Base-by-base conservation (phyloP, 176 grass and related monocot genomes). In the Eragrostis nindensis region DNA sequence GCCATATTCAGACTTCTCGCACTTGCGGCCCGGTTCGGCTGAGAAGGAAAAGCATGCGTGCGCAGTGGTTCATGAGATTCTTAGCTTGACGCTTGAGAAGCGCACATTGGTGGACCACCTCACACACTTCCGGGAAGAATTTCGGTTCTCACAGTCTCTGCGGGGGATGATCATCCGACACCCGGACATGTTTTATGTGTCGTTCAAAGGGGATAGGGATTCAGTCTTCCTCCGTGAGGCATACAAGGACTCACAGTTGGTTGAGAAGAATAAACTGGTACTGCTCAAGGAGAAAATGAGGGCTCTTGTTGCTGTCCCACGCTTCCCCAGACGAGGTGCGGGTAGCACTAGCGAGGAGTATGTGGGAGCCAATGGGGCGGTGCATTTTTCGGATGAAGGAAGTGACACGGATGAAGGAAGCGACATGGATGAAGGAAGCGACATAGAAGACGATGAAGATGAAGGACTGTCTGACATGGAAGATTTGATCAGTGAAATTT, bases 281-380 rank as follows among this genome's bases (percentile, higher is more conserved):
- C 30, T 99, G 63, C 80, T 99, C 13, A 95, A 99, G 96, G 96
- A 99, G 82, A 99, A 99, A 87, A 84, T 99, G 92, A 85, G 96
- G 74, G 88, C 90, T 62, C 86, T 99, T 40, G 90, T 99, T 17
- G 81, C 62, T 2, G 75, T 95, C 22, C 86, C 90, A 11, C 88
- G 92, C 44, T 93, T 95, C 57, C 75, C 76, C 6, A 68, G 84
- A 66, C 82, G 86, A 15, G 71, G 38, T 17, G 24, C 13, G 0
- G 73, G 43, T 25, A 74, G 38, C 57, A 67, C 54, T 56, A 57
- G 74, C 24, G 81, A 76, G 48, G 84, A 80, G 42, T 53, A 49
- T 42, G 79, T 73, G 48, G 87, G 43, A 62, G 39, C 7, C 45
- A 79, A 88, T 79, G 76, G 73, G 42, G 24, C 25, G 29, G 19